A percentile compares a stretch with the other conserved stretches of the same genome.
These are phyloP conservation scores for Boletus reticulatus DNA, from an alignment of 768 basidiomycete genomes.

Conservation along the genomic window DNA sequence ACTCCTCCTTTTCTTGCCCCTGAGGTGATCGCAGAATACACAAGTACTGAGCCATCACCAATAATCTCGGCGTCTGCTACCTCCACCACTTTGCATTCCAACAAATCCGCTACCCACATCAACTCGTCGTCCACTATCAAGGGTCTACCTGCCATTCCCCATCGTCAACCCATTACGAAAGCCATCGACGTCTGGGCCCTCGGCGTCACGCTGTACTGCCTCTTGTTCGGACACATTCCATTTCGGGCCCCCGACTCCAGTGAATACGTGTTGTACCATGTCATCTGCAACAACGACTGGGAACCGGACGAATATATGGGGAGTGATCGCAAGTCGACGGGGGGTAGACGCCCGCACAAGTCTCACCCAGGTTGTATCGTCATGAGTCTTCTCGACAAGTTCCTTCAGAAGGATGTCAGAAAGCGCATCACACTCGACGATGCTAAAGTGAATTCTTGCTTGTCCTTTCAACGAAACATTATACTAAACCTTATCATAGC, in stretches of 20 bases:
- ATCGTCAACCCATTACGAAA: slow-evolving; percentile 69
- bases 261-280: slow-evolving; percentile 76
- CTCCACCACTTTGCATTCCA: slow-evolving; percentile 30
- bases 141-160: slow-evolving; percentile 19
- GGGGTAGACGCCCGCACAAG: slow-evolving; percentile 50
- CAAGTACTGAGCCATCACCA: slow-evolving; percentile 35
- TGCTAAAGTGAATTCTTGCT: slow-evolving; percentile 62
- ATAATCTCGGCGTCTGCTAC: slow-evolving; percentile 32
- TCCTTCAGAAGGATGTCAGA: slow-evolving; percentile 78
- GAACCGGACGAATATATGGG: slow-evolving; percentile 68
- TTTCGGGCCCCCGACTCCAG: slow-evolving; percentile 57
- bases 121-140: slow-evolving; percentile 30
- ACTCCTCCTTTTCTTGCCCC: slow-evolving; percentile 97
- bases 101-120: slow-evolving; percentile 28
- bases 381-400: slow-evolving; percentile 65
- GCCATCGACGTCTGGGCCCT: slow-evolving; percentile 98
- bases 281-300: slow-evolving; percentile 80
- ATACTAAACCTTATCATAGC: slow-evolving; percentile 35
- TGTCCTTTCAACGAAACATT: not conserved
- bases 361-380: slow-evolving; percentile 58
- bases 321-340: slow-evolving; percentile 59
- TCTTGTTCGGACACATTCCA: slow-evolving; percentile 85
- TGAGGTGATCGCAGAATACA: slow-evolving; percentile 79
- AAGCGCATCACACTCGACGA: slow-evolving; percentile 75
- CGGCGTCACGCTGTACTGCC: slow-evolving; percentile 92